These are phyloP conservation scores for Microcos paniculata DNA, from an alignment of 345 rosid species.

Conservation along the genomic window DNA sequence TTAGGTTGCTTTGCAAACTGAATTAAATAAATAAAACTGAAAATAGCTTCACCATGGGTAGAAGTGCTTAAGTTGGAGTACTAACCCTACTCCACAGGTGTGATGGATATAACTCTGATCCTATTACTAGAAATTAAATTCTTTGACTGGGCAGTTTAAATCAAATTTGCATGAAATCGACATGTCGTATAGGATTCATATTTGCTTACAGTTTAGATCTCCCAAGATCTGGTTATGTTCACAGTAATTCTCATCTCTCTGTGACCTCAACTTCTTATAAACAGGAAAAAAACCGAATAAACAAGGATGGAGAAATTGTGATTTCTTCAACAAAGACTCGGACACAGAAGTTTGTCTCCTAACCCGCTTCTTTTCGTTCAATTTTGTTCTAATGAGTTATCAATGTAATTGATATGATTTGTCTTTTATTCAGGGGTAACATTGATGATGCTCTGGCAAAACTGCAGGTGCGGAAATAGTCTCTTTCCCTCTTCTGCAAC, in stretches of 20 bases:
- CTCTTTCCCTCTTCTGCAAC: not conserved
- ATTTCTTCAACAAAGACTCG: conserved; percentile 92
- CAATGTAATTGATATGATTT: conserved; percentile 10
- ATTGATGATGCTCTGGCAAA: conserved; percentile 84
- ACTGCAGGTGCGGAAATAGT: conserved; percentile 60
- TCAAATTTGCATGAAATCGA: not conserved
- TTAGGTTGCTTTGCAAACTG: not conserved
- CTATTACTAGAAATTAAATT: not conserved
- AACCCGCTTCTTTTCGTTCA: conserved; percentile 1
- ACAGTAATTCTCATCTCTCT: not conserved
- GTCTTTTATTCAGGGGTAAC: conserved; percentile 65
- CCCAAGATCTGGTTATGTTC: conserved; percentile 3
- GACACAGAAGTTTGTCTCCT: conserved; percentile 69
- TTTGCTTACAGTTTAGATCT: not conserved
- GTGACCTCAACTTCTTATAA: not conserved
- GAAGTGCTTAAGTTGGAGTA: not conserved
- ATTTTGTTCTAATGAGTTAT: not conserved
- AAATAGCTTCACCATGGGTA: not conserved
- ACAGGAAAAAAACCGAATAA: conserved; percentile 94
- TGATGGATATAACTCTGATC: not conserved
- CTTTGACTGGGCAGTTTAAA: not conserved
- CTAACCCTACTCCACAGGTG: not conserved
- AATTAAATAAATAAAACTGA: not conserved
- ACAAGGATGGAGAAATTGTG: conserved; percentile 96
- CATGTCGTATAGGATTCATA: not conserved